Percentiles rank a stretch among this genome's conserved stretches.
phyloP scores from a whole-genome alignment of 1,139 yeast species.

The Taphrina communis region DNA sequence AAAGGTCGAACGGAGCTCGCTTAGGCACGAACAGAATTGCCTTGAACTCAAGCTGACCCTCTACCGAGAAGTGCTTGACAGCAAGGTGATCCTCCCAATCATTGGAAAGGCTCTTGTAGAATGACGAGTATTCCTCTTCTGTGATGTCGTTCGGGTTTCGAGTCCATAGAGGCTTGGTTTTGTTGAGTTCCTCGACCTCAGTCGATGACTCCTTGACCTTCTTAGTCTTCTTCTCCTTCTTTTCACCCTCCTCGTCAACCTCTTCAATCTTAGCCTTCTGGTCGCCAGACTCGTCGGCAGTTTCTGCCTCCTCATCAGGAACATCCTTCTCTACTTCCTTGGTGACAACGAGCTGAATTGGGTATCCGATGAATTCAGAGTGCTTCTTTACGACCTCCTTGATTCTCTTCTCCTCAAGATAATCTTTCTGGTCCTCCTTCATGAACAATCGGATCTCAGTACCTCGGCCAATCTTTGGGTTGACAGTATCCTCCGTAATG shows the following conservation, averaged over 20 bases:
- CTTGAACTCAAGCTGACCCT: conserved; percentile 99
- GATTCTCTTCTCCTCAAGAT: conserved; percentile 98
- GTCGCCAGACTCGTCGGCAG: conserved; percentile 61
- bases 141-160: conserved; percentile 98
- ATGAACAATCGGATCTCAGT: conserved; percentile 91
- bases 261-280: conserved; percentile 69
- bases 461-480: conserved; percentile 81
- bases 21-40: conserved; percentile 97
- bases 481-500: conserved; percentile 77
- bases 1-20: conserved; percentile 99
- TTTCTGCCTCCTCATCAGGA: conserved; percentile 65
- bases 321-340: conserved; percentile 98
- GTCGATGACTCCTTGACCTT: conserved; percentile 82
- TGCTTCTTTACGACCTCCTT: conserved; percentile 99
- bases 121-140: conserved; percentile 98
- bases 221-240: conserved; percentile 72
- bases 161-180: conserved; percentile 99
- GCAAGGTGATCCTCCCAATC: conserved; percentile 99
- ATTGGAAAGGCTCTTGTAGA: conserved; percentile 98
- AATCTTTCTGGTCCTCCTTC: conserved; percentile 98
- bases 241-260: conserved; percentile 68
- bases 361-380: conserved; percentile 99
- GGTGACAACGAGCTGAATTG: conserved; percentile 97
- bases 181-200: conserved; percentile 96
- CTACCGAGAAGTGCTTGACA: conserved; percentile 99